These are phyloP conservation scores for Epichloe gansuensis DNA, from an alignment of 2,329 filamentous ascomycete species.

Conservation along the genomic window DNA sequence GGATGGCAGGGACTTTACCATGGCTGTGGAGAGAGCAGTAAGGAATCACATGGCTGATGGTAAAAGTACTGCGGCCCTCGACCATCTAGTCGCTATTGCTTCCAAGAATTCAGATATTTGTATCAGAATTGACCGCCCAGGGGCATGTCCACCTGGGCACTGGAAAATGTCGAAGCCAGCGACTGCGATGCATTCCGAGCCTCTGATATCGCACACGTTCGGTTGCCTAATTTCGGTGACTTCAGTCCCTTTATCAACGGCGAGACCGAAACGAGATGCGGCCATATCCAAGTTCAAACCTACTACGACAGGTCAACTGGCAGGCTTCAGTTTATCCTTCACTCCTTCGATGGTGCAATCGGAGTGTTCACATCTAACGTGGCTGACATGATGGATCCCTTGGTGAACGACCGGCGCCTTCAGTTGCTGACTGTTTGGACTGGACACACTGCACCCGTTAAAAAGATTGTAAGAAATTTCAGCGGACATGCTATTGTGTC, in stretches of 20 bases:
- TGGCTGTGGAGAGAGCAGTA: slow-evolving; percentile 65
- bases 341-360: slow-evolving; percentile 77
- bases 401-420: slow-evolving; percentile 47
- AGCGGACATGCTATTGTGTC: slow-evolving; percentile 72
- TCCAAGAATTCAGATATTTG: slow-evolving; percentile 81
- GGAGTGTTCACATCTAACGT: slow-evolving; percentile 70
- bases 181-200: slow-evolving; percentile 52
- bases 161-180: slow-evolving; percentile 74
- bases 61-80: slow-evolving; percentile 54
- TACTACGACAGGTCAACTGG: slow-evolving; percentile 58
- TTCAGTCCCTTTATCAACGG: slow-evolving; percentile 21
- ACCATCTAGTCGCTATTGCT: slow-evolving; percentile 76
- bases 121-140: slow-evolving; percentile 69
- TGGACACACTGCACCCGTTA: slow-evolving; percentile 68
- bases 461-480: slow-evolving; percentile 78
- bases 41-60: slow-evolving; percentile 42
- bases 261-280: slow-evolving; percentile 7
- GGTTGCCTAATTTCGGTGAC: slow-evolving; percentile 41
- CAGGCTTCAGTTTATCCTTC: slow-evolving; percentile 60
- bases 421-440: slow-evolving; percentile 60
- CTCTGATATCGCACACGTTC: slow-evolving; percentile 78
- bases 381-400: slow-evolving; percentile 68
- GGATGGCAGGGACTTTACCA: slow-evolving; percentile 66
- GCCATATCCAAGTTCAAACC: slow-evolving; percentile 56
- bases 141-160: slow-evolving; percentile 83